Percentiles rank a stretch among this genome's conserved stretches.
Conservation (phyloP, 768 basidiomycete genomes). For the Boletus pseudo-olivaceus region DNA sequence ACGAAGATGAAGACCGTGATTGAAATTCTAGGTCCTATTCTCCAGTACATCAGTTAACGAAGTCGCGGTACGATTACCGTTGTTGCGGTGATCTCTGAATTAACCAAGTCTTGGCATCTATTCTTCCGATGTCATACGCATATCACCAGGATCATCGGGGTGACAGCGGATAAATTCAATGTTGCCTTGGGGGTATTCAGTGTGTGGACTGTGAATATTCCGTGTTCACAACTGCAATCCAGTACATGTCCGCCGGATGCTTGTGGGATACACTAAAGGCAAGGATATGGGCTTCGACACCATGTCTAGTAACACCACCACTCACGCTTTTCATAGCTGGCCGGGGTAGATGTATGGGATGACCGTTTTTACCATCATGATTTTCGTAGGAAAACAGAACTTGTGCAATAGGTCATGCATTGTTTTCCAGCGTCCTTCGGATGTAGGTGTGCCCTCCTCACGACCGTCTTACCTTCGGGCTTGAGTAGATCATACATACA, state of each 20-base stretch:
- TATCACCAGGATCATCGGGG: not conserved
- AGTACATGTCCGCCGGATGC: too few relatives aligned
- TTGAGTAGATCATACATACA: not conserved
- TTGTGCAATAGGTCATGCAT: not conserved
- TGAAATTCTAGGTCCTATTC: too few relatives aligned
- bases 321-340: not conserved
- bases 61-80: too few relatives aligned
- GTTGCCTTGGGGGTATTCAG: too few relatives aligned
- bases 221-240: not conserved
- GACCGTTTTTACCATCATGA: too few relatives aligned
- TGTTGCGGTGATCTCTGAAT: not conserved
- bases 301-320: not conserved
- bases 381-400: not conserved
- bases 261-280: not conserved
- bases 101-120: not conserved
- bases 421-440: not conserved
- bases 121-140: too few relatives aligned
- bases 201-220: too few relatives aligned
- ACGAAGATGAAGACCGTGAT: too few relatives aligned
- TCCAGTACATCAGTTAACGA: not conserved
- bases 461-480: not conserved
- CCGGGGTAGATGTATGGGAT: not conserved
- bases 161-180: not conserved
- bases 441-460: not conserved
- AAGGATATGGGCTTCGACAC: too few relatives aligned